Evolutionary conservation across 2,329 filamentous ascomycete genomes (phyloP), one percentile per base, ranked within the genome.

Genomic region (Neonectria sp.): DNA sequence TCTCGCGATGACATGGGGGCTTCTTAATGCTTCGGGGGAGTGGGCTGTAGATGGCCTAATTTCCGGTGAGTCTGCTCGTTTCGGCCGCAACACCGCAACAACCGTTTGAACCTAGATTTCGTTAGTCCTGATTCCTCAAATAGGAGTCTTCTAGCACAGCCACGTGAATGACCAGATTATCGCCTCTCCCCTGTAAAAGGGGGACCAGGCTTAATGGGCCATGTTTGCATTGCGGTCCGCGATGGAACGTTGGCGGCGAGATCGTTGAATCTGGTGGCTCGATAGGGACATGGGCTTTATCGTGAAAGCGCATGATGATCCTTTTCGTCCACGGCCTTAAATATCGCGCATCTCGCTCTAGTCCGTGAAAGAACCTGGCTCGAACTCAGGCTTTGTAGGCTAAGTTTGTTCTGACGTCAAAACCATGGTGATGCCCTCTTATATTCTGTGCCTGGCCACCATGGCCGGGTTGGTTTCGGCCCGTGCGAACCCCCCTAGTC

Each of bases 221-320:
- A 33, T 52, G 25, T 35, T 15, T 27, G n/a, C 13, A 24, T 51
- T 35, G n/a, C 31, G 43, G 24, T n/a, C 24, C 56, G 25, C 33
- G 56, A 65, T 65, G 63, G 13, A 60, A 65, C 63, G 63, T 51
- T 55, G 40, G 56, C 63, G 63, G 63, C 51, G 56, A 52, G 57
- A 51, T 59, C 9, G n/a, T n/a, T 64, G 33, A 35, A 27, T 53
- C 37, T 55, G 27, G 25, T 48, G 51, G 48, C 46, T 27, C 31
- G n/a, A 31, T 24, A 35, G n/a, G 21, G 7, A 53, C 13, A 33
- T 21, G 29, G 25, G 13, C 12, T 35, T n/a, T 45, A 21, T 24
- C 17, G 37, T 59, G 24, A 37, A 48, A 40, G 29, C 21, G 31
- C 7, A 57, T 51, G 40, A 21, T 65, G 12, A 21, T 25, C n/a